Evolutionary conservation across 768 basidiomycete genomes (phyloP).

Genomic region (Kwoniella newhampshirensis): DNA sequence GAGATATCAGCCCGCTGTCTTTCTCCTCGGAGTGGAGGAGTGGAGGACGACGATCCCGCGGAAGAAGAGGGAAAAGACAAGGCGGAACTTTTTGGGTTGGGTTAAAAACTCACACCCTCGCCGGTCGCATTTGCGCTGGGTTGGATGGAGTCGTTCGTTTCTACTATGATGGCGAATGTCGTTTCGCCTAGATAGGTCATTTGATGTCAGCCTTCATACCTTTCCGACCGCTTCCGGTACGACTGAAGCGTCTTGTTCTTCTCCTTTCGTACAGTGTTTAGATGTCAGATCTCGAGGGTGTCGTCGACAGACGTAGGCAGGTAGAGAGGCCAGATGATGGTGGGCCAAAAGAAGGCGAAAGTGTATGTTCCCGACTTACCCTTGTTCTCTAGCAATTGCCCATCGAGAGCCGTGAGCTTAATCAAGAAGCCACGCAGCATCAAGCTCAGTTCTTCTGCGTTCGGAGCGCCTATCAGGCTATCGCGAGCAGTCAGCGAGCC

Average conservation of each 20-base stretch:
- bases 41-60: neutral
- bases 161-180: conserved; percentile 79
- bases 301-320: too few relatives aligned
- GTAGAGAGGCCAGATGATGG: too few relatives aligned
- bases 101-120: conserved; percentile 42
- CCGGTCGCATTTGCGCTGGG: conserved; percentile 28
- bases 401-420: conserved; percentile 43
- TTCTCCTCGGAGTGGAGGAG: neutral
- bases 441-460: conserved; percentile 41
- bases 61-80: neutral
- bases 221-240: too few relatives aligned
- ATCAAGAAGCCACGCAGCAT: conserved; percentile 48
- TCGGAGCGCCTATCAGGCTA: conserved; percentile 40
- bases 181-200: conserved; percentile 64
- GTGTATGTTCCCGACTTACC: conserved; percentile 31
- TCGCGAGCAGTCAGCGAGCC: neutral
- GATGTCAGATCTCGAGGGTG: too few relatives aligned
- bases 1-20: neutral
- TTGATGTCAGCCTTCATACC: conserved; percentile 68
- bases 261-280: too few relatives aligned
- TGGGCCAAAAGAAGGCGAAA: conserved; percentile 58
- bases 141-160: conserved; percentile 64
- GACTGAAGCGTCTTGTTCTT: too few relatives aligned
- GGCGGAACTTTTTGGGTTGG: too few relatives aligned
- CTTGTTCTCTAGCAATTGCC: conserved; percentile 40